Conservation (phyloP, 1,284 basidiomycete species). For the Cerioporus squamosus region DNA sequence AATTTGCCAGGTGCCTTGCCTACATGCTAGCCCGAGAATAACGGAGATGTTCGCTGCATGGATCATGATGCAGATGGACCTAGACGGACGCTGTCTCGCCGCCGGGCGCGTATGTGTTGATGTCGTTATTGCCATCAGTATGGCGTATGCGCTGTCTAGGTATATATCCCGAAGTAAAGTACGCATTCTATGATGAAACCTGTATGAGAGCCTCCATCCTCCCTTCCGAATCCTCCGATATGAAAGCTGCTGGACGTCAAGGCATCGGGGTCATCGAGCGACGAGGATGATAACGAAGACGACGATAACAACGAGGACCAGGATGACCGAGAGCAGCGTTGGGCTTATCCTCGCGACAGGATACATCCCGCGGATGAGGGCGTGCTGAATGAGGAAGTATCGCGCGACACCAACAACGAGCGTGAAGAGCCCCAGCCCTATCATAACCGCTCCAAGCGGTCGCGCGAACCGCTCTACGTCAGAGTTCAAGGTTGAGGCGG, state of each 20-base stretch:
- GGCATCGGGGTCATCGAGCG: background rate
- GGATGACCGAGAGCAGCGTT: slow-evolving; percentile 45
- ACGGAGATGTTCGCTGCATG: too few species aligned
- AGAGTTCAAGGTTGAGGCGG: slow-evolving; percentile 33
- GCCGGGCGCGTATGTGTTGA: background rate
- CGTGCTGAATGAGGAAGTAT: slow-evolving; percentile 60
- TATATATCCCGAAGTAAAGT: background rate
- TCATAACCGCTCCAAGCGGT: slow-evolving; percentile 57
- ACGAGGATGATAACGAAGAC: slow-evolving; percentile 55
- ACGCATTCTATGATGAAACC: background rate
- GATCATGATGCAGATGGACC: too few species aligned
- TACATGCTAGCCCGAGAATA: too few species aligned
- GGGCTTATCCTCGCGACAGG: slow-evolving; percentile 56
- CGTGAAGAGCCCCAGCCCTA: slow-evolving; percentile 53
- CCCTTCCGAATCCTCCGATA: too few species aligned
- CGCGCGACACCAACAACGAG: slow-evolving; percentile 54
- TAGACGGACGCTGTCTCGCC: too few species aligned
- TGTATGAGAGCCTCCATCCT: background rate
- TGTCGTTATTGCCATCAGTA: background rate
- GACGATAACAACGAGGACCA: slow-evolving; percentile 48
- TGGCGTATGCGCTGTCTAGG: background rate
- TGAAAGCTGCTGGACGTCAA: background rate
- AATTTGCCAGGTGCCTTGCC: too few species aligned
- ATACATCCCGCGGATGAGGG: slow-evolving; percentile 57
- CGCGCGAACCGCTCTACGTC: slow-evolving; percentile 48